phyloP scores from a whole-genome alignment of 2,329 filamentous ascomycete genomes.

The Ophiostoma pallidulum region DNA sequence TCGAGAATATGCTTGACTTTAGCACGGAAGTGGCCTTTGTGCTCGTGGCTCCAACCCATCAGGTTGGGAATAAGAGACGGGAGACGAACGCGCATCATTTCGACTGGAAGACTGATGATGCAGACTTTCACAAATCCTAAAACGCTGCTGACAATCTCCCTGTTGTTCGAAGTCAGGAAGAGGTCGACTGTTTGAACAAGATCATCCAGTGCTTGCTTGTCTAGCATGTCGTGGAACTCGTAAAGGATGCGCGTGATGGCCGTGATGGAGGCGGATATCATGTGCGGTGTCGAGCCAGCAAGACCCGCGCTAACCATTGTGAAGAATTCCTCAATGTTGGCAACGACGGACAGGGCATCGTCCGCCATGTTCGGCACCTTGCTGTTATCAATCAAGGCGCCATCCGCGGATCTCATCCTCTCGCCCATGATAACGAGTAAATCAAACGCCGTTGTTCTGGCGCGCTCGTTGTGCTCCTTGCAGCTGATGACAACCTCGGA shows the following conservation, averaged over 20 bases:
- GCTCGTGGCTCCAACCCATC: constrained; percentile 94
- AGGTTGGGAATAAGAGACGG: constrained; percentile 74
- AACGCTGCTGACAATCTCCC: constrained; percentile 90
- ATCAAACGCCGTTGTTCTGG: constrained; percentile 80
- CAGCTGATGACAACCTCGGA: constrained; percentile 93
- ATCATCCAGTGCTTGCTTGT: constrained; percentile 62
- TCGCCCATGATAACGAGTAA: constrained; percentile 82
- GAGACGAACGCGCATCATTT: constrained; percentile 70
- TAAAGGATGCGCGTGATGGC: constrained; percentile 89
- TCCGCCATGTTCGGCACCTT: constrained; percentile 80
- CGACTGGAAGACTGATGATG: constrained; percentile 72
- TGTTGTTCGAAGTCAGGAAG: constrained; percentile 91
- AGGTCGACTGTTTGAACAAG: constrained; percentile 92
- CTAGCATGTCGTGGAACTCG: constrained; percentile 69
- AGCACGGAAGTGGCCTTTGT: constrained; percentile 91
- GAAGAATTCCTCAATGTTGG: constrained; percentile 88
- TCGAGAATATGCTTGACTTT: constrained; percentile 99
- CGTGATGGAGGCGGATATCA: constrained; percentile 96
- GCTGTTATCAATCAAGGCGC: constrained; percentile 70
- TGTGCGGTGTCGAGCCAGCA: constrained; percentile 85
- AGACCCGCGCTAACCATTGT: constrained; percentile 97
- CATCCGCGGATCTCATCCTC: constrained; percentile 57
- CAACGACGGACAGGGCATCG: constrained; percentile 65
- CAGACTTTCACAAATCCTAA: constrained; percentile 96
- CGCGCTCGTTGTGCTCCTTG: constrained; percentile 96